Percentiles rank a stretch among this genome's conserved stretches.
phyloP scores from a whole-genome alignment of 1,139 yeast genomes.

The Entelexis paramagnoliae region DNA sequence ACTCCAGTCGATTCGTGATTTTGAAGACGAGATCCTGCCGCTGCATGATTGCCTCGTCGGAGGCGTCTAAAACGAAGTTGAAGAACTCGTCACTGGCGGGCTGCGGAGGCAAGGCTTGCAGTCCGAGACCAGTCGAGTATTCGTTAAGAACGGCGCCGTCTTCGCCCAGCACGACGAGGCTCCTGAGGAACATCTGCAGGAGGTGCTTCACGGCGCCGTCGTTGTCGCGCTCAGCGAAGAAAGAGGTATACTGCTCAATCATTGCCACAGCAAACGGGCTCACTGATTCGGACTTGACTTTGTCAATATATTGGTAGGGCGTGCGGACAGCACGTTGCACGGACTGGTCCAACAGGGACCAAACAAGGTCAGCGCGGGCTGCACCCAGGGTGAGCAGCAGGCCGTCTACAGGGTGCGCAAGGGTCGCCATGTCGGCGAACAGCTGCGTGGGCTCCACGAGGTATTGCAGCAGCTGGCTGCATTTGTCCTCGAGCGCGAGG shows the following conservation, averaged over 20 bases:
- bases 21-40: slow-evolving; percentile 25
- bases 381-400: slow-evolving; percentile 26
- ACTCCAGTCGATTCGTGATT: slow-evolving; percentile 24
- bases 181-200: slow-evolving; percentile 37
- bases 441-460: slow-evolving; percentile 40
- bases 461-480: slow-evolving; percentile 34
- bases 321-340: slow-evolving; percentile 56
- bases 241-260: slow-evolving; percentile 60
- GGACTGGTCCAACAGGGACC: slow-evolving; percentile 63
- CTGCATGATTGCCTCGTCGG: slow-evolving; percentile 15
- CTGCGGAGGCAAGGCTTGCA: neutral
- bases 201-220: slow-evolving; percentile 50
- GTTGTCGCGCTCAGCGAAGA: slow-evolving; percentile 13
- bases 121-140: neutral
- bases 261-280: slow-evolving; percentile 62
- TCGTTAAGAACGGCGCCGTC: slow-evolving; percentile 20
- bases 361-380: slow-evolving; percentile 30
- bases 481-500: slow-evolving; percentile 35
- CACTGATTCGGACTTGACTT: slow-evolving; percentile 36
- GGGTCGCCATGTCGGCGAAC: slow-evolving; percentile 34
- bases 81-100: slow-evolving; percentile 24
- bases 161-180: slow-evolving; percentile 30
- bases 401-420: slow-evolving; percentile 30
- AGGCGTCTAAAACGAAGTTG: slow-evolving; percentile 26
- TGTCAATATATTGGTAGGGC: slow-evolving; percentile 78